Evolutionary conservation across 129 eudicot species (phyloP).

Genomic region (Tagetes patula): DNA sequence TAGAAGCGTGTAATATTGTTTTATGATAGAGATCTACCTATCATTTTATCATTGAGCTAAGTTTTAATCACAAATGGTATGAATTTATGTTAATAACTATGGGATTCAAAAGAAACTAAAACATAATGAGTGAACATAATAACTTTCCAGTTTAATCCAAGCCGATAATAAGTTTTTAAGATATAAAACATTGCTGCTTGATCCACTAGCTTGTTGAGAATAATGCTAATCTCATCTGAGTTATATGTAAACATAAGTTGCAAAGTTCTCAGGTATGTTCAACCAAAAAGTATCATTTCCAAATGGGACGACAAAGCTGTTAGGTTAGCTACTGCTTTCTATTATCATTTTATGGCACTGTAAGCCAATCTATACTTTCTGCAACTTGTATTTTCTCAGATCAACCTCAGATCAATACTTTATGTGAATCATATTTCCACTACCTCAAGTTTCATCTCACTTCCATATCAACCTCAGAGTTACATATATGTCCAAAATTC

Average conservation of each 20-base stretch:
- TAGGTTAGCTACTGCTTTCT: constrained; percentile 4
- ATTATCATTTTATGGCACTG: background rate
- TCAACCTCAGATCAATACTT: constrained; percentile 19
- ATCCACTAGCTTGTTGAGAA: background rate
- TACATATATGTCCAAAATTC: background rate
- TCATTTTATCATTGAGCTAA: background rate
- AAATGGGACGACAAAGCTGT: background rate
- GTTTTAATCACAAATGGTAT: background rate
- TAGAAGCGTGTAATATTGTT: background rate
- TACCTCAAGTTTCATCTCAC: constrained; percentile 21
- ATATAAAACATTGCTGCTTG: constrained; percentile 1
- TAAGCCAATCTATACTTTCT: constrained; percentile 2
- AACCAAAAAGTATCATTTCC: background rate
- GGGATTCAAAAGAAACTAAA: background rate
- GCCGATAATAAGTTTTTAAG: background rate
- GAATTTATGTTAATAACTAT: background rate
- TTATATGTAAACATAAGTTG: background rate
- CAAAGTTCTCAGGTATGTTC: background rate
- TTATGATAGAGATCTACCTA: background rate
- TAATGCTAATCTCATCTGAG: background rate
- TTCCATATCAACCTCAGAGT: constrained; percentile 18
- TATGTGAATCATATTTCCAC: constrained; percentile 3
- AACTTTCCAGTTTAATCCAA: background rate
- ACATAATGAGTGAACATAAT: background rate
- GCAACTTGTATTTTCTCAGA: background rate